Base-by-base conservation (phyloP, 2,329 filamentous ascomycete species). In the Pestalotiopsis sp. region DNA sequence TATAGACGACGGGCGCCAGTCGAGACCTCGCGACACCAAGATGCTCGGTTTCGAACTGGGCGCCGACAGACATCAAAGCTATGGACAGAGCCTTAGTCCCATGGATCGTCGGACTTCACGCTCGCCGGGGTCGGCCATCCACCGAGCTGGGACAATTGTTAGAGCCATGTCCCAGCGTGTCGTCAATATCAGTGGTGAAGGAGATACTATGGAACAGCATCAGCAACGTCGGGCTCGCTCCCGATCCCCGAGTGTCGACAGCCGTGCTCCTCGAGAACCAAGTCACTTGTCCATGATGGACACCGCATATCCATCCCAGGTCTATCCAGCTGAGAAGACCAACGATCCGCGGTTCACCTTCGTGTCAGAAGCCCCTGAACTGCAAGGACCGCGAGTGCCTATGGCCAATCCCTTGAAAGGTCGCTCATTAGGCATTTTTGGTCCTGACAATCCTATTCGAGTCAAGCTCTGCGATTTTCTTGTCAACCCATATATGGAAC, bases 121-220 rank as follows among this genome's bases (percentile, higher is more conserved):
- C 52, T 90, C 91, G 2, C 84, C 88, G 2, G 91, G 90, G 20
- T 86, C 87, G 9, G 86, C 89, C 12, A 79, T 95, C 66, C 88
- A 87, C 27, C 86, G 90, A 73, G 92, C 92, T 70, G 89, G 92
- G 59, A 93, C 92, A 9, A 93, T 94, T 74, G 89, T 95, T 80
- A 89, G 92, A 72, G 90, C 90, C 70, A 97, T 99, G 90, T 98
- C 97, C 39, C 95, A 98, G 82, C 93, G 96, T 83, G 95, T 99
- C 68, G 96, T 99, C 76, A 98, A 98, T 77, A 89, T 99, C 75
- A 97, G 94, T 81, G 97, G 97, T 77, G 96, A 98, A 76, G 92
- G 91, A 4, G 93, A 98, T 74, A 83, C 93, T 23, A 85, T 95
- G 17, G 94, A 97, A 78, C 90, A 92, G 71, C 90, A 92, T 70